Conservation (phyloP, 2,329 filamentous ascomycete genomes). For the Aspergillus japonicus region DNA sequence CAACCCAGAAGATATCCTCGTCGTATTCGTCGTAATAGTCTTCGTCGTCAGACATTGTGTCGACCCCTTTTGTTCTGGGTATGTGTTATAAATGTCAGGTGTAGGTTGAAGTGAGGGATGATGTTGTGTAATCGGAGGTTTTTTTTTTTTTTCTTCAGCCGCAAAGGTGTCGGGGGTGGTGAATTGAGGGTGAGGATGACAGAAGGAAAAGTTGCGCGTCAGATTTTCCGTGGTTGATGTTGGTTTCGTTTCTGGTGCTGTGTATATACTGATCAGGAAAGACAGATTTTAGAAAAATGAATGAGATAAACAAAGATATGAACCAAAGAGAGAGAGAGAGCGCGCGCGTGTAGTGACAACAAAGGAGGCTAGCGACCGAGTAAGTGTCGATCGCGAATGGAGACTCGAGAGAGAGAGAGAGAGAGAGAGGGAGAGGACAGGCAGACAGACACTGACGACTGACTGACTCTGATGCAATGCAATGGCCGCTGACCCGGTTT, state of each 20-base stretch:
- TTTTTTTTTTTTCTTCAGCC: too few relatives aligned
- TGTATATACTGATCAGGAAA: neutral
- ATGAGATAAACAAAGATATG: neutral
- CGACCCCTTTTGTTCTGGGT: neutral
- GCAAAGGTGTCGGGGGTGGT: too few relatives aligned
- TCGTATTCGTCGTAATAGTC: constrained; percentile 39
- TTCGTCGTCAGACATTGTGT: constrained; percentile 40
- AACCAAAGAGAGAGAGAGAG: neutral
- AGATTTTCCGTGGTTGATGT: neutral
- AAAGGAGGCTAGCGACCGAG: neutral
- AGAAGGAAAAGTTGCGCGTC: neutral
- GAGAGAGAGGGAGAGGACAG: neutral
- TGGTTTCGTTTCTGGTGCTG: neutral
- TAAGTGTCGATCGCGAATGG: neutral
- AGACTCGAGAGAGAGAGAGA: neutral
- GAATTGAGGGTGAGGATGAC: too few relatives aligned
- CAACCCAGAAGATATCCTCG: constrained; percentile 36
- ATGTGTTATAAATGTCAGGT: neutral
- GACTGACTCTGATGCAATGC: constrained; percentile 1
- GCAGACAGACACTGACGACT: neutral
- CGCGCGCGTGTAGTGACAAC: neutral
- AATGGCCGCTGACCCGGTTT: neutral
- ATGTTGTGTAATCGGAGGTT: too few relatives aligned
- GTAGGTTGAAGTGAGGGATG: neutral
- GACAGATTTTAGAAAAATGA: neutral